These are phyloP conservation scores for Letharia lupina DNA, from an alignment of 495 filamentous ascomycete species.

Conservation along the genomic window DNA sequence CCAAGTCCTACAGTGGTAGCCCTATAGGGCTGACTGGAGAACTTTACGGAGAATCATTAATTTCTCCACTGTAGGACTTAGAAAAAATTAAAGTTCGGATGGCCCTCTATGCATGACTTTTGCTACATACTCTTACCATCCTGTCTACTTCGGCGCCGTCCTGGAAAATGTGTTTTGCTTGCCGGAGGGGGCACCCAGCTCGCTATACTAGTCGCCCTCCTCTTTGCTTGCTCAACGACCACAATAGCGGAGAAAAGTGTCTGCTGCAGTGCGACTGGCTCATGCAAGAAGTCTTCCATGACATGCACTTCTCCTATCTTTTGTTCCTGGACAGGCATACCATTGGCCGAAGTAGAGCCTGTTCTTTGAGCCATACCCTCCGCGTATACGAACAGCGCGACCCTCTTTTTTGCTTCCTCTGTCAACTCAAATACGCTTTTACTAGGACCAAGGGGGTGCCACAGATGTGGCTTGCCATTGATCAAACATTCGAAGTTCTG, in stretches of 20 bases:
- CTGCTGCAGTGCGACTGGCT: constrained; percentile 5
- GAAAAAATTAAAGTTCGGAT: no score
- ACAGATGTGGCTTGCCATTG: constrained; percentile 66
- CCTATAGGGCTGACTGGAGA: no score
- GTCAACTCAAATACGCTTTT: constrained; percentile 74
- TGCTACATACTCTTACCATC: neutral
- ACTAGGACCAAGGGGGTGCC: constrained; percentile 75
- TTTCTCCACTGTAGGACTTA: no score
- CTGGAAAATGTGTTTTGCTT: neutral
- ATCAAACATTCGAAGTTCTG: constrained; percentile 3
- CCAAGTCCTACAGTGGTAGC: no score
- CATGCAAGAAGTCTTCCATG: constrained; percentile 6
- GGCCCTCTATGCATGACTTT: no score
- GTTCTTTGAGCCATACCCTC: constrained; percentile 6
- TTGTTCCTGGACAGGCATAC: neutral
- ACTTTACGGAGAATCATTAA: no score
- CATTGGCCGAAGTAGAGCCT: neutral
- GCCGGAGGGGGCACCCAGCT: neutral
- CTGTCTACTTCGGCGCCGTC: neutral
- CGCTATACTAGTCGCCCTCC: constrained; percentile 7
- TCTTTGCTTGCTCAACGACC: constrained; percentile 16
- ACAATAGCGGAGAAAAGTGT: constrained; percentile 16
- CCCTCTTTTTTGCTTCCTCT: constrained; percentile 48
- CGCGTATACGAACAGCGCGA: constrained; percentile 45
- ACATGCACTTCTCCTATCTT: constrained; percentile 18